Percentiles rank a stretch among this genome's conserved stretches.
Evolutionary conservation across 179 eudicot genomes (phyloP).

Genomic region (Nepenthes alata): DNA sequence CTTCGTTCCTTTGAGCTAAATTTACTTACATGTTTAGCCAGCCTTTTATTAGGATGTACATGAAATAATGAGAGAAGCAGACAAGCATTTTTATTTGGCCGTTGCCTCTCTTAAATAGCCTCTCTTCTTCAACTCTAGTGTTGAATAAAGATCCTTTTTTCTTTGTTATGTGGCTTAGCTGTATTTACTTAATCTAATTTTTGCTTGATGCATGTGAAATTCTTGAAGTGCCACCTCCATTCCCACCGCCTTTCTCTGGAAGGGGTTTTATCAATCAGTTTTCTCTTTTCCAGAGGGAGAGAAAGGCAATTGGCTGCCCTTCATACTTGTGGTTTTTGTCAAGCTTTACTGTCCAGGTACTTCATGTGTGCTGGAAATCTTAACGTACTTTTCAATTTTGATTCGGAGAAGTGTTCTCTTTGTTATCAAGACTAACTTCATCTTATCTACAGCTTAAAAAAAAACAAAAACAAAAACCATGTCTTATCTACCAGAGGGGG

Average conservation of each 20-base stretch:
- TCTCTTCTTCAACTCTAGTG: too few relatives aligned
- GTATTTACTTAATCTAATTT: conserved; percentile 15
- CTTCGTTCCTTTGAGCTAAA: too few relatives aligned
- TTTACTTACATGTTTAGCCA: neutral
- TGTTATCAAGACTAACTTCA: neutral
- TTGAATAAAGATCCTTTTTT: neutral
- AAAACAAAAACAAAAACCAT: too few relatives aligned
- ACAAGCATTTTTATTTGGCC: too few relatives aligned
- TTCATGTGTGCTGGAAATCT: neutral
- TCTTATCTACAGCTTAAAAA: neutral
- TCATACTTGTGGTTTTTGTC: conserved; percentile 66
- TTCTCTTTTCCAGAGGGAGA: conserved; percentile 46
- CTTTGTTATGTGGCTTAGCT: conserved; percentile 4
- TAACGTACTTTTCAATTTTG: too few relatives aligned
- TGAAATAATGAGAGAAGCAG: too few relatives aligned
- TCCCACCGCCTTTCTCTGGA: conserved; percentile 91
- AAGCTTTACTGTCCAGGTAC: conserved; percentile 51
- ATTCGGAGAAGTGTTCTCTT: neutral
- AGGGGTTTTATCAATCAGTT: conserved; percentile 41
- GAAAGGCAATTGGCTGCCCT: conserved; percentile 66
- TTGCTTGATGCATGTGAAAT: conserved; percentile 32
- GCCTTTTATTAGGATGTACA: too few relatives aligned
- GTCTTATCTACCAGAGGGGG: neutral
- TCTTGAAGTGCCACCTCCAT: conserved; percentile 87
- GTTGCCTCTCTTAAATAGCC: too few relatives aligned